phyloP scores from a whole-genome alignment of 257 asterid genomes.

The Gentiana straminea region DNA sequence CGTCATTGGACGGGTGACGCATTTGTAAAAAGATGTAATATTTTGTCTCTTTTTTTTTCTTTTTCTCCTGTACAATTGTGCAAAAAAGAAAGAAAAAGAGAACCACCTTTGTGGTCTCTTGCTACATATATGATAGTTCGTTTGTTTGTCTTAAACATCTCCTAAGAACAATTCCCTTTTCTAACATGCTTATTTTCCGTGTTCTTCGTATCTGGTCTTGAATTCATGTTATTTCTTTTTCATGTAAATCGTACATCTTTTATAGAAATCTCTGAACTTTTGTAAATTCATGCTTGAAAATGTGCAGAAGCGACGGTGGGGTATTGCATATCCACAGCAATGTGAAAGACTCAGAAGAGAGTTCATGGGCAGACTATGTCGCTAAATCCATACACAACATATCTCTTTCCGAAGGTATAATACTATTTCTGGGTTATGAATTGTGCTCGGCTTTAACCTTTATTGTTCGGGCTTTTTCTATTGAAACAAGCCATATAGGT shows the following conservation, averaged over 20 bases:
- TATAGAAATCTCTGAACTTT: not conserved
- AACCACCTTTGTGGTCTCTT: not conserved
- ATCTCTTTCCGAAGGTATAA: constrained; percentile 51
- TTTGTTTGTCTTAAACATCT: too few relatives aligned
- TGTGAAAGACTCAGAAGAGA: constrained; percentile 79
- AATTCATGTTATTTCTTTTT: not conserved
- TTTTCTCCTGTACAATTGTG: not conserved
- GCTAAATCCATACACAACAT: constrained; percentile 44
- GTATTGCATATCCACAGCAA: constrained; percentile 71
- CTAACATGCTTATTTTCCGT: not conserved
- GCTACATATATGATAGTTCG: too few relatives aligned
- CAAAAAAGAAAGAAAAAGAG: not conserved
- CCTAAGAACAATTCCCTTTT: too few relatives aligned
- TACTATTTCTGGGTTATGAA: not conserved
- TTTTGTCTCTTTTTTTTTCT: not conserved
- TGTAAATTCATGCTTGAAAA: constrained; percentile 1
- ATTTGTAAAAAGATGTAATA: not conserved
- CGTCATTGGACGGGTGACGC: too few relatives aligned
- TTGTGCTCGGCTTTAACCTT: not conserved
- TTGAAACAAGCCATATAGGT: too few relatives aligned
- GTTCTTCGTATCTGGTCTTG: not conserved
- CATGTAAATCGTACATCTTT: too few relatives aligned
- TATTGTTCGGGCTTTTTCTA: too few relatives aligned
- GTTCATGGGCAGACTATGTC: constrained; percentile 45
- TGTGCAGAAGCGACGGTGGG: constrained; percentile 73